Base-by-base conservation (phyloP, 495 filamentous ascomycete species). In the Penicillium roqueforti region DNA sequence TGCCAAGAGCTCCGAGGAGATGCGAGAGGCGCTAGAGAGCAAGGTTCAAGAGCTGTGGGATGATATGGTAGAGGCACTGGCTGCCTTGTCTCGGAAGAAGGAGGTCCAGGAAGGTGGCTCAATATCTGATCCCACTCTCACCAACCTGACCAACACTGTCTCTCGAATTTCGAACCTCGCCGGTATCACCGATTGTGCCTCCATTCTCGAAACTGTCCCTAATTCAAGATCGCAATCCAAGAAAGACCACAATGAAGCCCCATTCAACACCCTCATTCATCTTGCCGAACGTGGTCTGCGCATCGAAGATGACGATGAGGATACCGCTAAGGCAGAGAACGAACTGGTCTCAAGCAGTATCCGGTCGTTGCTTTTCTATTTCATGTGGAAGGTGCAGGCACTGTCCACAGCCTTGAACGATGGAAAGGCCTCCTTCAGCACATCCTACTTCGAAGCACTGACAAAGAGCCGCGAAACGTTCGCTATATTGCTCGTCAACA, bases 1-100 rank as follows among this genome's bases (percentile, higher is more conserved):
- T 65, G 91, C 92, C 11, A 85, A 87, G 49, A 84, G 80, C 53
- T 92, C 88, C 49, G 89, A 92, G 56, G 91, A 93, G 55, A 82
- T 95, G 47, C 84, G 89, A 50, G 95, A 97, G 54, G 76, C 88
- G 16, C 84, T 90, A 1, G 87, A 93, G 39, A 80, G 69, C 62
- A 96, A 91, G 63, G 69, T 97, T 8, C 80, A 85, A 34, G 79
- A 84, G 37, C 74, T 97, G 8, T 96, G 95, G 89, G 91, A 97
- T 44, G 84, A 89, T 37, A 83, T 86, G 9, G 78, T 90, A 23
- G 84, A 83, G 57, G 78, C 84, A 3, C 77, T 97, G 4, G 75
- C 81, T 39, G 76, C 82, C 9, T 79, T 93, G 19, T 79, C 83
- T 50, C 83, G 83, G 53, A 83, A 81, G 32, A 80, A 80, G 45